Evolutionary conservation across 495 filamentous ascomycete genomes (phyloP).

Genomic region (Penicillium roqueforti): DNA sequence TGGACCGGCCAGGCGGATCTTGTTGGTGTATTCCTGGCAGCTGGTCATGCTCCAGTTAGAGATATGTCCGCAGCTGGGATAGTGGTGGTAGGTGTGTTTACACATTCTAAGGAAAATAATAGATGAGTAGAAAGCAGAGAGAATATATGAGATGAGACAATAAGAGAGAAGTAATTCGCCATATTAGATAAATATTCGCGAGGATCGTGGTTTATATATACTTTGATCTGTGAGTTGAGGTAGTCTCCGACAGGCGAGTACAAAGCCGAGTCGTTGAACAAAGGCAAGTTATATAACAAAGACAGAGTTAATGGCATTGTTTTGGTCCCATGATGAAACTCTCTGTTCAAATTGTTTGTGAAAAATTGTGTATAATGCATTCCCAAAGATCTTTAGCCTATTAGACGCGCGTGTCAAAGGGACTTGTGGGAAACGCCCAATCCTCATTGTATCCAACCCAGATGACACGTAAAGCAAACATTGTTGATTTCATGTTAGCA

Average conservation of each 20-base stretch:
- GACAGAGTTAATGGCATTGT: background rate
- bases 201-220: background rate
- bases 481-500: too few relatives aligned
- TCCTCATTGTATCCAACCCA: background rate
- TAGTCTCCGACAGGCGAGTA: background rate
- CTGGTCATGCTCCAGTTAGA: constrained; percentile 23
- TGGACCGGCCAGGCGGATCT: constrained; percentile 10
- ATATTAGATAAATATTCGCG: background rate
- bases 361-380: background rate
- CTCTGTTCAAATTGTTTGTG: background rate
- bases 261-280: constrained; percentile 1
- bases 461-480: too few relatives aligned
- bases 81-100: constrained; percentile 26
- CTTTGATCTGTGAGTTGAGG: background rate
- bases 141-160: background rate
- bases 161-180: background rate
- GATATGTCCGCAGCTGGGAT: constrained; percentile 29
- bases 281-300: background rate
- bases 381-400: background rate
- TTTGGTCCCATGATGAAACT: background rate
- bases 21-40: constrained; percentile 23
- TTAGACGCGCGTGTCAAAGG: background rate
- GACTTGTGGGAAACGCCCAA: background rate
- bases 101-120: constrained; percentile 25
- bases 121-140: background rate